Conservation (phyloP, 768 basidiomycete genomes). For the Leccinum arenicola region DNA sequence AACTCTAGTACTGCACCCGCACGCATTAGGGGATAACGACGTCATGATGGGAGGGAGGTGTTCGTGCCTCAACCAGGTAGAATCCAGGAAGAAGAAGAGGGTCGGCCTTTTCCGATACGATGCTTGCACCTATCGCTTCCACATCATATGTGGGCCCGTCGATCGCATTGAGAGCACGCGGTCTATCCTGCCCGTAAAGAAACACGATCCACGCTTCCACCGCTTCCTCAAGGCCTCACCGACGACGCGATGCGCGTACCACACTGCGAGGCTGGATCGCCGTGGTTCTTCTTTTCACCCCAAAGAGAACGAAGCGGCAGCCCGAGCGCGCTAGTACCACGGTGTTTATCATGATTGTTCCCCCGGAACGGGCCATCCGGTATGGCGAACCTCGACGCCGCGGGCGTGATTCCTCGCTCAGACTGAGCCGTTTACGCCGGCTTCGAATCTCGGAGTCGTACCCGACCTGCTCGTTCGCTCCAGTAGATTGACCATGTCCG, state of each 20-base stretch:
- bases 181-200: not conserved
- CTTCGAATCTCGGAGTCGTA: not conserved
- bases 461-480: not conserved
- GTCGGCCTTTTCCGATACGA: not conserved
- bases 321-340: not conserved
- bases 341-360: not conserved
- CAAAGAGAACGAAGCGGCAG: not conserved
- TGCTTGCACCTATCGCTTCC: no score
- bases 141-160: not conserved
- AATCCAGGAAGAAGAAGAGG: not conserved
- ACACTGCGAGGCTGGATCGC: not conserved
- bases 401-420: not conserved
- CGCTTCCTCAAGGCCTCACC: not conserved
- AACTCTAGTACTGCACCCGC: not conserved
- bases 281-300: not conserved
- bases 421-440: not conserved
- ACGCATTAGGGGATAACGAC: not conserved
- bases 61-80: not conserved
- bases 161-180: not conserved
- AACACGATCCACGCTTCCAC: not conserved
- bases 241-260: not conserved
- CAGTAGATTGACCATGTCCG: not conserved
- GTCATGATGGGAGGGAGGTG: not conserved
- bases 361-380: not conserved
- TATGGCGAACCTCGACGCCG: not conserved